Evolutionary conservation across 2,329 filamentous ascomycete genomes (phyloP).

Genomic region (Laburnicola sp.): DNA sequence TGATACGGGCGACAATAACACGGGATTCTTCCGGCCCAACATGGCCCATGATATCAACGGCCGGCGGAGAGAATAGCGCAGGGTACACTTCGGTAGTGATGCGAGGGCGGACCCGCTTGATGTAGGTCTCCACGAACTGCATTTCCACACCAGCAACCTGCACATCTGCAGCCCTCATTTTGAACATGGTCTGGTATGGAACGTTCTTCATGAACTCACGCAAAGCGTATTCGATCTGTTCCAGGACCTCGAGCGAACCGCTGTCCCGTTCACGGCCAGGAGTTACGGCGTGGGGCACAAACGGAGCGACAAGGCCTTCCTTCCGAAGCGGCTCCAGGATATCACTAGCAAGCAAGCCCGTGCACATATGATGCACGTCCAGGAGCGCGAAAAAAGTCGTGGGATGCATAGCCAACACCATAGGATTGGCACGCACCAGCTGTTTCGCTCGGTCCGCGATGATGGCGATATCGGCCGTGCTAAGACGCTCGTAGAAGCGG

Average conservation of each 20-base stretch:
- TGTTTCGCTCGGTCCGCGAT: constrained; percentile 22
- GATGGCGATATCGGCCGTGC: constrained; percentile 14
- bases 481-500: constrained; percentile 27
- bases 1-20: constrained; percentile 26
- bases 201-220: constrained; percentile 16
- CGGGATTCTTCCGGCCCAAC: constrained; percentile 26
- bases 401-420: constrained; percentile 15
- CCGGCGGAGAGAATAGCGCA: constrained; percentile 13
- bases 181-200: constrained; percentile 12
- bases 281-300: constrained; percentile 8
- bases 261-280: neutral
- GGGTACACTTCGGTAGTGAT: constrained; percentile 22
- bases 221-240: constrained; percentile 24
- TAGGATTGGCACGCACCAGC: constrained; percentile 21
- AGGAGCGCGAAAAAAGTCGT: constrained; percentile 17
- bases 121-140: constrained; percentile 3
- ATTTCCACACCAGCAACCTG: constrained; percentile 12
- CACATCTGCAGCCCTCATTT: constrained; percentile 4
- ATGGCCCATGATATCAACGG: constrained; percentile 29
- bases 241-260: constrained; percentile 16
- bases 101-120: constrained; percentile 18
- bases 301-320: constrained; percentile 22
- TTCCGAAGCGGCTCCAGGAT: constrained; percentile 27
- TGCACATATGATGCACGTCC: constrained; percentile 19
- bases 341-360: constrained; percentile 29